Evolutionary conservation across 352 stramenopile species (phyloP).

Genomic region (Phytophthora fragariaefolia): DNA sequence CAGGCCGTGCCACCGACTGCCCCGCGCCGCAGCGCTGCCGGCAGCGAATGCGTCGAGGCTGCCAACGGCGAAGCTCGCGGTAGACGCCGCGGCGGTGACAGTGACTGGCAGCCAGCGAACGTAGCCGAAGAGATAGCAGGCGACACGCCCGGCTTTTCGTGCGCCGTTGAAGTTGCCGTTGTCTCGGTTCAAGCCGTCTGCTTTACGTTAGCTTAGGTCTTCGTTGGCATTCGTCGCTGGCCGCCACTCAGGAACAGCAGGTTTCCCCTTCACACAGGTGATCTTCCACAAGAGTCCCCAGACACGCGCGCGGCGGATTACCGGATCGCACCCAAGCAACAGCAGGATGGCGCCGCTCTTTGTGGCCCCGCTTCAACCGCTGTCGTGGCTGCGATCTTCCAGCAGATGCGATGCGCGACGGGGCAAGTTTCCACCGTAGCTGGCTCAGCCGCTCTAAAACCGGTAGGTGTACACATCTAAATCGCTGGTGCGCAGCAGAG

Average conservation of each 20-base stretch:
- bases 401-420: neutral
- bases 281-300: neutral
- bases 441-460: neutral
- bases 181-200: neutral
- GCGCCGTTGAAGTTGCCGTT: neutral
- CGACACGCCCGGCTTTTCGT: neutral
- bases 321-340: neutral
- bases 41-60: neutral
- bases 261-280: neutral
- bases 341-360: slow-evolving; percentile 1
- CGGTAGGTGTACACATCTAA: neutral
- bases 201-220: neutral
- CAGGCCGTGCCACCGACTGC: neutral
- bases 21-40: neutral
- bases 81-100: neutral
- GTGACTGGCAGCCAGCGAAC: neutral
- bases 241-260: neutral
- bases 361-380: neutral
- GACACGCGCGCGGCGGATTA: neutral
- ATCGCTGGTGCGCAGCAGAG: neutral
- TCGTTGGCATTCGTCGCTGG: neutral
- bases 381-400: neutral
- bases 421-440: neutral
- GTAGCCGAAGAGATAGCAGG: neutral
- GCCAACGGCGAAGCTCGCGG: neutral